Conservation (phyloP, 345 rosid species). For the Syzygium aqueum region DNA sequence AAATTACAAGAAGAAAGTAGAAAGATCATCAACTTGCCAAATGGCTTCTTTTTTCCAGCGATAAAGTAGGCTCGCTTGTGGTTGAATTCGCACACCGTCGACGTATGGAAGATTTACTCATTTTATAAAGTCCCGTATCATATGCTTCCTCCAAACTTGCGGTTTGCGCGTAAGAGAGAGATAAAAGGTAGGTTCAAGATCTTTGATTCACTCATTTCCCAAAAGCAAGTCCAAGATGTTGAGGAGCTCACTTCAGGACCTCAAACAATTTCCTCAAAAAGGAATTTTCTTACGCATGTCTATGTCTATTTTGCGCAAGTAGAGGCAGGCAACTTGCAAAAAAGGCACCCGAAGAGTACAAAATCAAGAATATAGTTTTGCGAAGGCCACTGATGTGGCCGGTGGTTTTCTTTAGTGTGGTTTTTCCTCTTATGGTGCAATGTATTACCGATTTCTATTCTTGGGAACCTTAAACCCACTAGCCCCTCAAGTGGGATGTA, state of each 20-base stretch:
- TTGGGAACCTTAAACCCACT: constrained; percentile 11
- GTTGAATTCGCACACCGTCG: background rate
- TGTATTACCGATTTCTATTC: constrained; percentile 7
- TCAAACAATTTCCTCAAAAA: background rate
- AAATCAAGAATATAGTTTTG: background rate
- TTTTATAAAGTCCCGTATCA: background rate
- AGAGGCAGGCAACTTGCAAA: background rate
- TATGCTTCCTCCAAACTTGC: background rate
- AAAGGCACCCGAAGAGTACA: background rate
- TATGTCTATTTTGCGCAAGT: background rate
- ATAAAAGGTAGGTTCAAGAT: background rate
- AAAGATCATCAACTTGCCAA: background rate
- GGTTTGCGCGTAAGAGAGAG: background rate
- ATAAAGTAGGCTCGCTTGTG: background rate
- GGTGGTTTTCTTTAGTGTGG: background rate
- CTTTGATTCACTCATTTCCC: background rate
- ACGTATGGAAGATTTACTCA: background rate
- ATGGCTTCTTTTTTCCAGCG: background rate
- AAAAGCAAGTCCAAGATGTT: background rate
- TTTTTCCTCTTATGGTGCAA: constrained; percentile 4
- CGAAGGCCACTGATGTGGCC: background rate
- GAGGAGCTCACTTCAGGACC: background rate
- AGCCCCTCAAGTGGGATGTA: background rate
- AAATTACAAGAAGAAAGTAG: background rate
- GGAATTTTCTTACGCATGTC: background rate